phyloP scores from a whole-genome alignment of 1,284 basidiomycete genomes.

The Ceratobasidium sp. region DNA sequence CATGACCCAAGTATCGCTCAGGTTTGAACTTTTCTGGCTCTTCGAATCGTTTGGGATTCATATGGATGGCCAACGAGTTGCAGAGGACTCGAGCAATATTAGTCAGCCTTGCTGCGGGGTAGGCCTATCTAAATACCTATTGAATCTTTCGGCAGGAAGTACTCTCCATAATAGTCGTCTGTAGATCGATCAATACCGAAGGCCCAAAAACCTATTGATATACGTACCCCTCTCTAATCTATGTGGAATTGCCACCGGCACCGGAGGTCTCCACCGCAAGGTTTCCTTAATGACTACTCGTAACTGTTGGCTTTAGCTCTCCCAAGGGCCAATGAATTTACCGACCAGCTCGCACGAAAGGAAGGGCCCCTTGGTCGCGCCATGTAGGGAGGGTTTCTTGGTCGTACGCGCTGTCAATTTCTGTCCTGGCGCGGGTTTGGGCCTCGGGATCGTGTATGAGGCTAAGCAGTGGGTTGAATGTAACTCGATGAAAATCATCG shows the following conservation, averaged over 20 bases:
- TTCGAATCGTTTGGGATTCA: conserved; percentile 79
- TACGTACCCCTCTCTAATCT: conserved; percentile 20
- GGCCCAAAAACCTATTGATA: too few species aligned
- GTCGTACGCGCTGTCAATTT: neutral
- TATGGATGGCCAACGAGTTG: neutral
- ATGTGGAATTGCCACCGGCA: conserved; percentile 15
- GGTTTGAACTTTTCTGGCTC: conserved; percentile 85
- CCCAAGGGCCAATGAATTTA: neutral
- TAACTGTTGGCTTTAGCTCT: neutral
- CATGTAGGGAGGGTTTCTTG: neutral
- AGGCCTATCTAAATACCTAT: neutral
- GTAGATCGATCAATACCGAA: too few species aligned
- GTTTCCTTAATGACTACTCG: conserved; percentile 25
- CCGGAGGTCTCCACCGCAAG: conserved; percentile 14
- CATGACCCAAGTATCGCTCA: conserved; percentile 90
- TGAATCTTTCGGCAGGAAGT: conserved; percentile 26
- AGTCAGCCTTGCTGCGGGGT: neutral
- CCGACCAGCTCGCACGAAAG: neutral
- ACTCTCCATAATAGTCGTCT: conserved; percentile 29
- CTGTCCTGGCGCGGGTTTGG: neutral
- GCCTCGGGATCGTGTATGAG: neutral
- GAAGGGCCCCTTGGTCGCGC: neutral
- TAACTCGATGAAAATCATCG: neutral
- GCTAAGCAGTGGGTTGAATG: neutral
- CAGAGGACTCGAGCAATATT: neutral